Base-by-base conservation (phyloP, 768 basidiomycete genomes). In the Suillus spraguei region DNA sequence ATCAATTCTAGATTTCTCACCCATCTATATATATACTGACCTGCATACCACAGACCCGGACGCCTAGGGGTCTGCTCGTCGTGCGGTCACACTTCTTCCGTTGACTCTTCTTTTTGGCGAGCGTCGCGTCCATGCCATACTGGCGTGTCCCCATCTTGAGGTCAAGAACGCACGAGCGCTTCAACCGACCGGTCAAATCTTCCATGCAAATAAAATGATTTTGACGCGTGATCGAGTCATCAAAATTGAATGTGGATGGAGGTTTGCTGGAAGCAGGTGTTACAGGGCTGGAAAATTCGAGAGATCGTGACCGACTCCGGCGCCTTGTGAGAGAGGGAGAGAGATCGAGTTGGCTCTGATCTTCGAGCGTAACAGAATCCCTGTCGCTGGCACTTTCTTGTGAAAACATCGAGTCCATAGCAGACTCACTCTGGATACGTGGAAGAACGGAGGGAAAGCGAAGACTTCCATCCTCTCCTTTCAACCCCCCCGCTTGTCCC, bases 61-160 rank as follows among this genome's bases (percentile, higher is more conserved):
- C 93, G 4, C 97, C 97, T 52, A 98, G 78, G 16, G 88, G 84
- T 67, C 93, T 82, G 74, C 95, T 98, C 24, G 97, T 99, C 59
- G 97, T 98, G 61, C 91, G 83, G 72, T 97, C 95, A 73, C 97
- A 99, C 78, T 99, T 99, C 79, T 97, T 97, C 61, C 96, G 87
- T 79, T 99, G 97, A 72, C 96, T 98, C 80, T 91, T 95, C 85
- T 97, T 98, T 81, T 99, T 99, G 60, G 87, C 81, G 1, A 88
- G 79, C 10, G 90, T 91, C 32, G 97, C 97, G 69, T 97, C 94
- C 80, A 97, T 92, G 22, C 97, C 97, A 76, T 99, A 98, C 78
- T 99, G 97, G 39, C 97, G 83, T 36, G 96, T 98, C n/a, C 97
- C 97, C 97, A 99, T 99, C 82, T 99, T 99, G 69, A 99, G 81